phyloP scores from a whole-genome alignment of 768 basidiomycete genomes.

The Termitomyces sp. region DNA sequence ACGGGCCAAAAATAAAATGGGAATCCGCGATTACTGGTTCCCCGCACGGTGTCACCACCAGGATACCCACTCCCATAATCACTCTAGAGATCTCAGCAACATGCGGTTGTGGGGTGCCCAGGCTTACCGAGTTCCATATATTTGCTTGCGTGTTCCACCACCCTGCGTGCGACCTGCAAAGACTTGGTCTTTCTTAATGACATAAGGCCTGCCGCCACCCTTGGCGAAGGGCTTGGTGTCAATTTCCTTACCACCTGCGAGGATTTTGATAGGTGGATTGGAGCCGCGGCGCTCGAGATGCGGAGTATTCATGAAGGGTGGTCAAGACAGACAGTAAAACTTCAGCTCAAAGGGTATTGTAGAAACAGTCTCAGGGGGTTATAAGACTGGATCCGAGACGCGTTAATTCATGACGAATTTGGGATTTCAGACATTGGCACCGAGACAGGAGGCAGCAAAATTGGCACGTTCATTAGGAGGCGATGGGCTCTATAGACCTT shows the following conservation, averaged over 20 bases:
- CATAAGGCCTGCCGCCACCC: conserved; percentile 8
- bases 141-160: conserved; percentile 4
- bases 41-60: neutral
- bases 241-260: conserved; percentile 3
- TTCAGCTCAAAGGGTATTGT: neutral
- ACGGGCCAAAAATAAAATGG: conserved; percentile 16
- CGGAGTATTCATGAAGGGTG: neutral
- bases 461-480: neutral
- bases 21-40: conserved; percentile 9
- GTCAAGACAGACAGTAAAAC: neutral
- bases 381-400: neutral
- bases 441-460: neutral
- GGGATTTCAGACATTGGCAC: conserved; percentile 1
- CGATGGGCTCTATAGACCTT: no score
- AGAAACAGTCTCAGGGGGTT: conserved; percentile 9
- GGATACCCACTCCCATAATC: conserved; percentile 16
- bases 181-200: conserved; percentile 1
- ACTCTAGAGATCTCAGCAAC: neutral
- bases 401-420: neutral
- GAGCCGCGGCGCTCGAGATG: neutral
- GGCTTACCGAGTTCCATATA: conserved; percentile 9
- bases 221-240: neutral
- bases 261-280: neutral
- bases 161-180: conserved; percentile 13
- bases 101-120: neutral